These are phyloP conservation scores for Tuber melanosporum DNA, from an alignment of 495 filamentous ascomycete genomes.

Conservation along the genomic window DNA sequence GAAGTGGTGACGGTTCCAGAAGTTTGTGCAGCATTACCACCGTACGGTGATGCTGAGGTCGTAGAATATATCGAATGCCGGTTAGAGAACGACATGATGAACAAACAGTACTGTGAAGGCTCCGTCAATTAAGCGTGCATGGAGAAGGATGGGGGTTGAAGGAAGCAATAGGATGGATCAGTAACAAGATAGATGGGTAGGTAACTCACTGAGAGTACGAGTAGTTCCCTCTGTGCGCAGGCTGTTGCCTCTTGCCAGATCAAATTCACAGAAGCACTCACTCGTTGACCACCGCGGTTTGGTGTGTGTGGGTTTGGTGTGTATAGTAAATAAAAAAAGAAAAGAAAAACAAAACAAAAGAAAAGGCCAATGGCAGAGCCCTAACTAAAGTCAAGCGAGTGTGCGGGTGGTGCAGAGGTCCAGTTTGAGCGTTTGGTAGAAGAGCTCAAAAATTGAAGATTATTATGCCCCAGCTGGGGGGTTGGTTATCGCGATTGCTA, in stretches of 20 bases:
- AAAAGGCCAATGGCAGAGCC: constrained; percentile 26
- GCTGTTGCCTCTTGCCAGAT: constrained; percentile 9
- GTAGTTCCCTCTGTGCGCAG: constrained; percentile 18
- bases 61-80: constrained; percentile 84
- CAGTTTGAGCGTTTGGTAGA: constrained; percentile 11
- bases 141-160: not conserved
- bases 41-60: constrained; percentile 59
- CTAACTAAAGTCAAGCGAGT: constrained; percentile 19
- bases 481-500: constrained; percentile 16
- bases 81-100: constrained; percentile 60
- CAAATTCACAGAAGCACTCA: constrained; percentile 9
- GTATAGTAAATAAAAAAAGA: constrained; percentile 35
- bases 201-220: constrained; percentile 12
- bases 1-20: constrained; percentile 68
- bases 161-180: constrained; percentile 6
- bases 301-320: constrained; percentile 4
- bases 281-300: not conserved
- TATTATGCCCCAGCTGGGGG: not conserved
- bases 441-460: constrained; percentile 18
- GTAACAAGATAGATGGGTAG: constrained; percentile 6
- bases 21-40: constrained; percentile 55
- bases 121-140: constrained; percentile 11
- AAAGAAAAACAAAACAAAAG: constrained; percentile 25
- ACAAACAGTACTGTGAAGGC: constrained; percentile 11
- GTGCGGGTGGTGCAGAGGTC: constrained; percentile 25